A percentile compares a stretch with the other conserved stretches of the same genome.
phyloP scores from a whole-genome alignment of 2,329 filamentous ascomycete species.

The Scedosporium boydii region DNA sequence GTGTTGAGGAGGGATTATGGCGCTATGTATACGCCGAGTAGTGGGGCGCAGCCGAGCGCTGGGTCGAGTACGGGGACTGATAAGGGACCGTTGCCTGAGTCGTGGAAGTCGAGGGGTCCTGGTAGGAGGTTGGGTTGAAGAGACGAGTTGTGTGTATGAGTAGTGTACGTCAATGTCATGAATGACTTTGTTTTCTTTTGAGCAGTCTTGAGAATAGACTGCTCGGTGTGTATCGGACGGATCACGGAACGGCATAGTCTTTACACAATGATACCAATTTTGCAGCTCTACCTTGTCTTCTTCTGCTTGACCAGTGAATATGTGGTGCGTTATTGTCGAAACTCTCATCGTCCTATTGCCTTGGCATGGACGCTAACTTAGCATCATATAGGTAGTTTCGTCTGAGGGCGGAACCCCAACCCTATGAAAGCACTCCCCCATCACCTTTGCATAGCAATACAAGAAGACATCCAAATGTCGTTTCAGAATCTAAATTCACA shows the following conservation, averaged over 20 bases:
- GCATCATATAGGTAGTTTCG: no score
- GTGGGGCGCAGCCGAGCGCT: constrained; percentile 14
- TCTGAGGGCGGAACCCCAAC: no score
- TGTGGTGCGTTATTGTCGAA: neutral
- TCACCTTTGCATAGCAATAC: no score
- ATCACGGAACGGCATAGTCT: neutral
- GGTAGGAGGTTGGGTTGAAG: constrained; percentile 51
- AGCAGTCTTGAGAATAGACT: neutral
- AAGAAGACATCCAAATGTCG: neutral
- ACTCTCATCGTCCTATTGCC: no score
- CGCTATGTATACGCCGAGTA: constrained; percentile 3
- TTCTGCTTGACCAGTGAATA: no score
- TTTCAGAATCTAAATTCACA: neutral
- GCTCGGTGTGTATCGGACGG: neutral
- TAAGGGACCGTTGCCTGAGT: constrained; percentile 46
- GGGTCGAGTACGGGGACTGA: constrained; percentile 30
- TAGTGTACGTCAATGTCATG: neutral
- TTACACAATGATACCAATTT: neutral
- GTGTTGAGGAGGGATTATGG: constrained; percentile 6
- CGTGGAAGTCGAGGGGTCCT: constrained; percentile 53
- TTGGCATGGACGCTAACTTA: no score
- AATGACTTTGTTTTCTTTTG: neutral
- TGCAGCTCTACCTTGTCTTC: neutral
- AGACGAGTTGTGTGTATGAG: neutral
- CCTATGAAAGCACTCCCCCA: no score